Percentiles rank a stretch among this genome's conserved stretches.
Conservation (phyloP, 305 asterid species). For the Ilex paraguariensis region DNA sequence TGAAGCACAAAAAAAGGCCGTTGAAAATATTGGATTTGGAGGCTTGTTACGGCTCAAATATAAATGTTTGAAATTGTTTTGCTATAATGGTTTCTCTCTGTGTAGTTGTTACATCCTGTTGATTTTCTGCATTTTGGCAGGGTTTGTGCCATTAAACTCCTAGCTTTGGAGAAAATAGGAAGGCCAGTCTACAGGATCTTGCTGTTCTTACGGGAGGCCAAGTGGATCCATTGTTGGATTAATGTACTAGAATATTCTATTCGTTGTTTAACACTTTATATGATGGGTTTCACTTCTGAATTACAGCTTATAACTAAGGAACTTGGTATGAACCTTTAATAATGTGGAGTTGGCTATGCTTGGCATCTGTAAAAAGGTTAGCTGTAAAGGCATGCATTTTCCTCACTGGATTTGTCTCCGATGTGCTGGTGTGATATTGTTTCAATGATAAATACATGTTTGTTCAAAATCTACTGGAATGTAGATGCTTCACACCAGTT, state of each 20-base stretch:
- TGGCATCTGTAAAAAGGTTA: constrained; percentile 55
- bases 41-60: no score
- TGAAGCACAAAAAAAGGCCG: no score
- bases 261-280: background rate
- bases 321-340: constrained; percentile 48
- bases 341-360: constrained; percentile 40
- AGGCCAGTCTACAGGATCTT: constrained; percentile 44
- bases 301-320: constrained; percentile 48
- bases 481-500: background rate
- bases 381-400: background rate
- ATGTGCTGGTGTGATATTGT: no score
- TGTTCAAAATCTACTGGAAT: background rate
- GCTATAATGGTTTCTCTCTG: no score
- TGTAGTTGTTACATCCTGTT: background rate
- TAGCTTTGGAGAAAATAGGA: constrained; percentile 56
- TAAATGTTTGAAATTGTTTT: no score
- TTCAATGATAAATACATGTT: background rate
- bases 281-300: background rate
- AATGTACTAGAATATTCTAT: background rate
- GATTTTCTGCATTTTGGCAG: constrained; percentile 9
- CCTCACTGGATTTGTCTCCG: background rate
- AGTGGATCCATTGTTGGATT: constrained; percentile 18
- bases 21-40: no score
- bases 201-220: constrained; percentile 55
- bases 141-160: constrained; percentile 65